Evolutionary conservation across 2,329 filamentous ascomycete species (phyloP), one percentile per base, ranked within the genome.

Genomic region (Ophiocordyceps sinensis): DNA sequence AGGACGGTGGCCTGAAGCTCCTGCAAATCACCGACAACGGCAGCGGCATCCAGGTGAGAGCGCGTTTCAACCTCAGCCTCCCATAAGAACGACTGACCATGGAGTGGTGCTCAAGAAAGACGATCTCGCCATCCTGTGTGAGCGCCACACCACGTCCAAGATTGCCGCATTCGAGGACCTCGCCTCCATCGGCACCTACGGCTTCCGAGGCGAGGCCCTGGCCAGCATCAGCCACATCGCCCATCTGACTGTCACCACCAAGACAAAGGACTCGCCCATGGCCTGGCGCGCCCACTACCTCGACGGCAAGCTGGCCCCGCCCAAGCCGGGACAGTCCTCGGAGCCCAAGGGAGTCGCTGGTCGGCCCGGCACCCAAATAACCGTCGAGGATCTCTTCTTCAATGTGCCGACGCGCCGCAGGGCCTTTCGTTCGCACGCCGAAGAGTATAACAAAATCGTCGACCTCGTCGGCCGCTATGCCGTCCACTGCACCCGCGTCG

Each of bases 151-250:
- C 10, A 98, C 91, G 0, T 96, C 89, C 12, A 98, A 98, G 58
- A 71, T 98, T 44, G 87, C 91, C 51, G 76, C 77, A 5, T 98
- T 98, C 50, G 89, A 96, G 58, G 91, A 98, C 58, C 68, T 98
- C 38, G 77, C 77, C 34, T 84, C 80, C 5, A 96, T 98, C 48
- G 81, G 79, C 39, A 96, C 91, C 1, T 98, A 98, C 59, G 91
- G 91, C n/a, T 98, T 98, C 56, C 82, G 91, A 41, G 91, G 91
- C 42, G 91, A 98, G 62, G 91, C 91, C 4, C 66, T 98, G 41
- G 91, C 91, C 13, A 96, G 91, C 62, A 98, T 98, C 59, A 96
- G 89, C 56, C 91, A 98, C 58, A 95, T 98, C 52, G 89, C 93
- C 29, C 93, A 98, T 65, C 71, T 98, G 19, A 86, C 82, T 4